Conservation (phyloP, 345 rosid species). For the Salix suchowensis region DNA sequence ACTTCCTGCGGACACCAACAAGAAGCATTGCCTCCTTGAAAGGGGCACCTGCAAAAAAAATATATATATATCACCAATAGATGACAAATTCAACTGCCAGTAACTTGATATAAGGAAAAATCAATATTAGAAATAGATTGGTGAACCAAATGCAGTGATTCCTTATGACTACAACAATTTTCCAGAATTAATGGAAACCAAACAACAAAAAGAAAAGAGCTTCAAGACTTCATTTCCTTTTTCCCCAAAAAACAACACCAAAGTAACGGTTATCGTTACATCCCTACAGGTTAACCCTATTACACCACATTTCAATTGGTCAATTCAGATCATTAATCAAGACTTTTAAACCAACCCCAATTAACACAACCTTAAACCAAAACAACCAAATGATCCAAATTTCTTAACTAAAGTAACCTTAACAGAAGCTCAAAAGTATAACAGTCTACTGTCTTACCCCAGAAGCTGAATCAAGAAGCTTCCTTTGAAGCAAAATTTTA, state of each 20-base stretch:
- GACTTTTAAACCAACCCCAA: not conserved
- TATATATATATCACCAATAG: not conserved
- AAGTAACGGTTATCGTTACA: not conserved
- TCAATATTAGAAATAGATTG: too few relatives aligned
- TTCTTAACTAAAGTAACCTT: not conserved
- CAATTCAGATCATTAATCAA: not conserved
- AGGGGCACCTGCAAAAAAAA: slow-evolving; percentile 41
- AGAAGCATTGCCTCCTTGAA: slow-evolving; percentile 49
- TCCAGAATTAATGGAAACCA: too few relatives aligned
- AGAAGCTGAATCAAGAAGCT: slow-evolving; percentile 49
- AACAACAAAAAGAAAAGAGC: too few relatives aligned
- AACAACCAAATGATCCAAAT: not conserved
- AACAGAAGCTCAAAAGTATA: not conserved
- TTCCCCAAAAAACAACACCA: too few relatives aligned
- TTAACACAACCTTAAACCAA: not conserved
- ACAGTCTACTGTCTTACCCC: slow-evolving; percentile 37
- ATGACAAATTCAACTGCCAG: not conserved
- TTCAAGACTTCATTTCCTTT: too few relatives aligned
- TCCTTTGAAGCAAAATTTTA: slow-evolving; percentile 31
- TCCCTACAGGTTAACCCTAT: not conserved
- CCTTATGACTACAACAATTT: too few relatives aligned
- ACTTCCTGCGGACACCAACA: slow-evolving; percentile 50
- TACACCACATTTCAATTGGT: not conserved
- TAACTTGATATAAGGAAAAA: not conserved
- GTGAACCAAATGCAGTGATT: too few relatives aligned